Base-by-base conservation (phyloP, 768 basidiomycete species). In the Jaapia argillacea region DNA sequence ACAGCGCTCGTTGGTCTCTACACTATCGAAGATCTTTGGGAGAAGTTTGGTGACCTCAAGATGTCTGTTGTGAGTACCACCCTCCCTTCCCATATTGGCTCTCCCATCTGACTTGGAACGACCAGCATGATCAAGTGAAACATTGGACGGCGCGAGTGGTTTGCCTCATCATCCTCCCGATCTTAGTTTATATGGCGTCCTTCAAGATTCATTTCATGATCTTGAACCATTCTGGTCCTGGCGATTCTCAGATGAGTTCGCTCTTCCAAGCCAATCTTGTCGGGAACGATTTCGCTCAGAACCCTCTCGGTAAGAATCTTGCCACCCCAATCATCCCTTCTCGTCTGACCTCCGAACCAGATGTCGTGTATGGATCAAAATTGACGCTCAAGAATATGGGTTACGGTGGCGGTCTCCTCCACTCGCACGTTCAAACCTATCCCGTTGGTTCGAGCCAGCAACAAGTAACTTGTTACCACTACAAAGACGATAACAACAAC, bases 391-490 rank as follows among this genome's bases (percentile, higher is more conserved):
- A 98, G 61, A 98, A 96, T 61, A 87, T 96, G 74, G 96, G 92
- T 7, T 99, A 86, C 72, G 96, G 94, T 13, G 96, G 96, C 41
- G 96, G 96, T 22, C 73, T 99, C 3, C 69, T 99, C 3, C 96
- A 99, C 59, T 98, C 94, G 3, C 96, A 99, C 59, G 75, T 91
- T n/a, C 94, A 97, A 55, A 82, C 89, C 1, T 96, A 81, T 59
- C 96, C 96, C 1, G 71, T 81, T 18, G 96, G 94, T 10, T 96
- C 92, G 0, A 67, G 68, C 45, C 96, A 98, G 58, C 96, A 98
- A 55, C 96, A 99, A 62, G 81, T 98, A 3, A 98, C 96, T 0
- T 99, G 96, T 63, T 99, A 98, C 60, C 96, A 99, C 66, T 98
- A 99, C 77, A 97, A 96, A 66, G 96, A 98, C 57, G 79, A 82